Evolutionary conservation across 768 basidiomycete genomes (phyloP).

Genomic region (Dendrothele bispora): DNA sequence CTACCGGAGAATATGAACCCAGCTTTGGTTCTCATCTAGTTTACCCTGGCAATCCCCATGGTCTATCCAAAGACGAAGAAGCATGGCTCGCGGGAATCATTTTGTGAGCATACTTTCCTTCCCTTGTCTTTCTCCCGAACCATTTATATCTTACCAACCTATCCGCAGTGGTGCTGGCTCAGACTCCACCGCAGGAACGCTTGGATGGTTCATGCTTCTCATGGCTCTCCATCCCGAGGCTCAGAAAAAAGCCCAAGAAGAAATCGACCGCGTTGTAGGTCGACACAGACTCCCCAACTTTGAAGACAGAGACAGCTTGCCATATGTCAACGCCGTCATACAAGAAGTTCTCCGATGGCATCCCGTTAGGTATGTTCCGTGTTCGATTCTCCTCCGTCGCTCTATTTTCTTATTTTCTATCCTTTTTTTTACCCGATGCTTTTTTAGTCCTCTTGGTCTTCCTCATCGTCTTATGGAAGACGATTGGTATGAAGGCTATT

Average conservation of each 20-base stretch:
- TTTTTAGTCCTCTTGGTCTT: slow-evolving; percentile 5
- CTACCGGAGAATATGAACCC: neutral
- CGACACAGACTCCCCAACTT: slow-evolving; percentile 19
- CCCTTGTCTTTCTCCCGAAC: neutral
- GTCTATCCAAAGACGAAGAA: neutral
- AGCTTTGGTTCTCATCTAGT: neutral
- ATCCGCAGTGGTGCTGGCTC: neutral
- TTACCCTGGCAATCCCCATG: neutral
- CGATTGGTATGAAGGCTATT: too few species aligned
- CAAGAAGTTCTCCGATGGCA: slow-evolving; percentile 22
- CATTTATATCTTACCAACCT: neutral
- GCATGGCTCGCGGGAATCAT: neutral
- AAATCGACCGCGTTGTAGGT: slow-evolving; percentile 23
- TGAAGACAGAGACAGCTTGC: slow-evolving; percentile 14
- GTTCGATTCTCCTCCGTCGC: too few species aligned
- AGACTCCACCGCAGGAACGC: neutral
- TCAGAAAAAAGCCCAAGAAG: too few species aligned
- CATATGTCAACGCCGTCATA: slow-evolving; percentile 19
- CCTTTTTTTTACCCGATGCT: neutral
- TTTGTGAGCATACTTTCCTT: neutral
- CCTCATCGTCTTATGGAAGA: slow-evolving; percentile 25
- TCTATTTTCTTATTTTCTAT: neutral
- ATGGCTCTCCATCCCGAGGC: slow-evolving; percentile 18
- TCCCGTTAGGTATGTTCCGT: slow-evolving; percentile 3
- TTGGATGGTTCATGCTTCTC: slow-evolving; percentile 19